These are phyloP conservation scores for Echites panduratus DNA, from an alignment of 257 asterid species.

Conservation along the genomic window DNA sequence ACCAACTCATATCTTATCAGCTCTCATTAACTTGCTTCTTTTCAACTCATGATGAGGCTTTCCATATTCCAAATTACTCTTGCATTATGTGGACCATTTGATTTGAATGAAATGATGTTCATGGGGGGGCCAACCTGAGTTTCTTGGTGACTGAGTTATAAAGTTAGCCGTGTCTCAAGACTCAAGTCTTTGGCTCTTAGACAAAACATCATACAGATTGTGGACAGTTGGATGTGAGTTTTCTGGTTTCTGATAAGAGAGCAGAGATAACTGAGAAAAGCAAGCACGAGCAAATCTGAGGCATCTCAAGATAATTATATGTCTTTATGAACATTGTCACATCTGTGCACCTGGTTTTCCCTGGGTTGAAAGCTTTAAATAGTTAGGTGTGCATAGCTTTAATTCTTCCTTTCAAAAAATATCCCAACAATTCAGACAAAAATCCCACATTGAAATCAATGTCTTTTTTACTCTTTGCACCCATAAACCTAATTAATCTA, in stretches of 20 bases:
- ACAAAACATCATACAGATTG: conserved; percentile 11
- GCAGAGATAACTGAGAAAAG: conserved; percentile 12
- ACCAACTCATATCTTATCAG: background rate
- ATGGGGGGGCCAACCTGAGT: conserved; percentile 6
- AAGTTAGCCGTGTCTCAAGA: too few species aligned
- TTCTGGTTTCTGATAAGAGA: too few species aligned
- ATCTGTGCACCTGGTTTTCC: background rate
- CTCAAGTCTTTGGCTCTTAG: too few species aligned
- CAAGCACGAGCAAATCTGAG: conserved; percentile 1
- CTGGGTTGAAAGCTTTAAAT: background rate
- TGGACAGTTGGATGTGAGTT: conserved; percentile 13
- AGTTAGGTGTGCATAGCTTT: conserved; percentile 1
- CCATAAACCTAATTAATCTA: too few species aligned
- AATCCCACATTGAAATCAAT: background rate
- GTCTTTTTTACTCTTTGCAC: too few species aligned
- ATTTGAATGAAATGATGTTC: background rate
- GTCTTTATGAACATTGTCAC: conserved; percentile 6
- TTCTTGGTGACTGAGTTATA: conserved; percentile 3
- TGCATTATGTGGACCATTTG: conserved; percentile 11
- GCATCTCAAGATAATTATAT: background rate
- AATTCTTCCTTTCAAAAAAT: background rate
- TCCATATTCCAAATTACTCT: background rate
- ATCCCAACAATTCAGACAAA: background rate
- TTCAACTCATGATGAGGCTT: background rate
- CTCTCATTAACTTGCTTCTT: background rate